Evolutionary conservation across 2,329 filamentous ascomycete species (phyloP).

Genomic region (Rhinocladiella similis): DNA sequence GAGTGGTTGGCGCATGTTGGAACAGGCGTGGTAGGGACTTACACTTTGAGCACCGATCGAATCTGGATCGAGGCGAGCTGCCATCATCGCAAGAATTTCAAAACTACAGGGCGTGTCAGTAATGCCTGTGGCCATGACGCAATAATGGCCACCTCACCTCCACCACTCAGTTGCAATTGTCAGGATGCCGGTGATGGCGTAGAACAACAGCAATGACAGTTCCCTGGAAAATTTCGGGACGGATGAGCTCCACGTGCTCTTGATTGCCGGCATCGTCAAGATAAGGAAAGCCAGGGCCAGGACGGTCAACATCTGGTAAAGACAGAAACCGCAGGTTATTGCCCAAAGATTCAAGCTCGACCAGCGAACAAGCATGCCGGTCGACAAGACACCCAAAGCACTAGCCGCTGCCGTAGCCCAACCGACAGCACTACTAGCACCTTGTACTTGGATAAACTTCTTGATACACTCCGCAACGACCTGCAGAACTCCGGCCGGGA

Average conservation of each 20-base stretch:
- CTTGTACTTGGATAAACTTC: conserved; percentile 20
- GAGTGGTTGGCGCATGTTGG: neutral
- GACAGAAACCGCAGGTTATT: conserved; percentile 9
- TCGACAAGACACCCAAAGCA: conserved; percentile 2
- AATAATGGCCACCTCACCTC: conserved; percentile 9
- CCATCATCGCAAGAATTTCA: conserved; percentile 22
- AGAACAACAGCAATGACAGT: conserved; percentile 5
- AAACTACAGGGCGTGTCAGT: conserved; percentile 6
- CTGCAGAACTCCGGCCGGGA: conserved; percentile 15
- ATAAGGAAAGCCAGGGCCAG: conserved; percentile 4
- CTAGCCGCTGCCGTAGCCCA: conserved; percentile 3
- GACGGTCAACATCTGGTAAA: conserved; percentile 13
- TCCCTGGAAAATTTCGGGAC: neutral
- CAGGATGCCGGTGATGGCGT: conserved; percentile 20
- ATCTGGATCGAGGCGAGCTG: conserved; percentile 10
- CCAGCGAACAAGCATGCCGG: conserved; percentile 10
- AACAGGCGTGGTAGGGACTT: neutral
- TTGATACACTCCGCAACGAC: conserved; percentile 16
- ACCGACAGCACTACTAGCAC: conserved; percentile 7
- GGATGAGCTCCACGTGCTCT: conserved; percentile 6
- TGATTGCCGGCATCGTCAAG: conserved; percentile 1
- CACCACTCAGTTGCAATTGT: conserved; percentile 23
- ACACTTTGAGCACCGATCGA: conserved; percentile 20
- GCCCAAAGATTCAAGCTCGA: conserved; percentile 7
- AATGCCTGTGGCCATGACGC: neutral